These are phyloP conservation scores for Corniculantispora saksenae DNA, from an alignment of 2,329 filamentous ascomycete species.

Conservation along the genomic window DNA sequence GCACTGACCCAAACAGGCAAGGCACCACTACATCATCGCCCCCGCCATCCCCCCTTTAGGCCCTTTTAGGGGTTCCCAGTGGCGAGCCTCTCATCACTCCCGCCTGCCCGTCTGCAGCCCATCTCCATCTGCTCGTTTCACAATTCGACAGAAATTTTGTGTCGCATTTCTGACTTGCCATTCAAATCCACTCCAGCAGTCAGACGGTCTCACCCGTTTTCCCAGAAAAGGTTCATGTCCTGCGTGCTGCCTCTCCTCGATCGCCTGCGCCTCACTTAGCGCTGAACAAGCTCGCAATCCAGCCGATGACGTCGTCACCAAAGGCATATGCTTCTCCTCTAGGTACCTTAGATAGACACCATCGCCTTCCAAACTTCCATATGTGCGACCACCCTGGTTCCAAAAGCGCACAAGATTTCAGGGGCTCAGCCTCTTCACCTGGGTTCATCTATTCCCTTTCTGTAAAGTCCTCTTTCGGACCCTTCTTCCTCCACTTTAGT, in stretches of 20 bases:
- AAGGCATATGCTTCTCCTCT: not conserved
- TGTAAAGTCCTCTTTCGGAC: not conserved
- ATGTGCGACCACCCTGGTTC: not conserved
- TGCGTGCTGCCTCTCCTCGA: not conserved
- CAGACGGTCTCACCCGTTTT: no score
- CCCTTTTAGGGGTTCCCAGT: conserved; percentile 2
- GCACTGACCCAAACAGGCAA: not conserved
- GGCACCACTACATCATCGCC: not conserved
- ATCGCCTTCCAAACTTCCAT: not conserved
- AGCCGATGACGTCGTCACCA: conserved; percentile 14
- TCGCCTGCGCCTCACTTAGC: not conserved
- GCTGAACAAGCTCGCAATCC: not conserved
- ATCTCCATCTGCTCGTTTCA: not conserved
- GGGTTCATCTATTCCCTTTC: not conserved
- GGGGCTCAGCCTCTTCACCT: conserved; percentile 16
- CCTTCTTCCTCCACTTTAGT: not conserved
- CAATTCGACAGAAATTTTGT: not conserved
- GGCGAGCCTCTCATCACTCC: not conserved
- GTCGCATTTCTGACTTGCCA: not conserved
- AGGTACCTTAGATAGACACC: no score
- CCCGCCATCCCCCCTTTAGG: not conserved
- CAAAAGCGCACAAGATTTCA: not conserved
- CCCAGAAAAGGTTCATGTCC: no score
- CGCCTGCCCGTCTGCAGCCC: not conserved
- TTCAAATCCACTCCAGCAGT: no score